A percentile compares a stretch with the other conserved stretches of the same genome.
Conservation (phyloP, 1,139 yeast genomes). For the Suhomyces bokatorum region DNA sequence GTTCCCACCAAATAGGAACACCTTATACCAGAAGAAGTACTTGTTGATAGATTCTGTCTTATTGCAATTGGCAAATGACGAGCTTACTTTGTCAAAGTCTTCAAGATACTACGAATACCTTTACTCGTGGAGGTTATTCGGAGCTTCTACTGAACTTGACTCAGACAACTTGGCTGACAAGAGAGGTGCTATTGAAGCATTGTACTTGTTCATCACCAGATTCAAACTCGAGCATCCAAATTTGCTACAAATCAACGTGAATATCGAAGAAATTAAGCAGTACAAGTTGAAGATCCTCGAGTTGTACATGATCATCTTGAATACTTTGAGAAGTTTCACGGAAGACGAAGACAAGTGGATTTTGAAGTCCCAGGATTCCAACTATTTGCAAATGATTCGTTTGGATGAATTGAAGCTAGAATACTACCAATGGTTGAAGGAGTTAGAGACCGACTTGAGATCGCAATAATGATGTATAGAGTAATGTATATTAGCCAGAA, state of each 20-base stretch:
- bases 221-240: conserved; percentile 26
- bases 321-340: conserved; percentile 46
- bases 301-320: conserved; percentile 49
- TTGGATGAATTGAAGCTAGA: conserved; percentile 35
- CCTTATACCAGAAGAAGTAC: conserved; percentile 29
- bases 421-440: conserved; percentile 38
- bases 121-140: conserved; percentile 53
- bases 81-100: conserved; percentile 34
- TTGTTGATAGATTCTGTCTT: conserved; percentile 42
- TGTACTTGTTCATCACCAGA: conserved; percentile 53
- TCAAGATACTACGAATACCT: conserved; percentile 53
- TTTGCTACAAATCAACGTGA: conserved; percentile 11
- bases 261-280: conserved; percentile 29
- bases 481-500: conserved; percentile 3
- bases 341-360: conserved; percentile 58
- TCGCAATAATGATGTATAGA: conserved; percentile 7
- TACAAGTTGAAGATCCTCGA: conserved; percentile 43
- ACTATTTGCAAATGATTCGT: conserved; percentile 27
- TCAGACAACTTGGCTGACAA: conserved; percentile 35
- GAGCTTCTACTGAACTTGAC: conserved; percentile 24
- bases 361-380: conserved; percentile 27
- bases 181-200: conserved; percentile 57
- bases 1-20: conserved; percentile 24
- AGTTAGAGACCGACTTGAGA: conserved; percentile 29
- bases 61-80: conserved; percentile 38